A percentile compares a stretch with the other conserved stretches of the same genome.
phyloP scores from a whole-genome alignment of 495 filamentous ascomycete species.

The Penicillium turbatum region DNA sequence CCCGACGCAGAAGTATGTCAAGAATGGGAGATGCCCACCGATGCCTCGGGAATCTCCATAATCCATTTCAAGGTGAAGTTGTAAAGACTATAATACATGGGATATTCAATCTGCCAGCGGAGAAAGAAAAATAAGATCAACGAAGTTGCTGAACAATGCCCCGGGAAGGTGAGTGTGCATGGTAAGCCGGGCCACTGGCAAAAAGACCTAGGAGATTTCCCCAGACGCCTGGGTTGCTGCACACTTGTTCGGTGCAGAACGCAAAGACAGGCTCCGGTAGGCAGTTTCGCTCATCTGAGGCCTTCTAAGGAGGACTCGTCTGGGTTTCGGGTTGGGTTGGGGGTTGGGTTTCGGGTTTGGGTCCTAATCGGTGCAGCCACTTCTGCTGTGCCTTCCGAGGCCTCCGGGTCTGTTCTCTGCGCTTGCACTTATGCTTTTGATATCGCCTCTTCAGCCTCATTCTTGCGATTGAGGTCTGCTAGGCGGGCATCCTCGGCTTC shows the following conservation, averaged over 20 bases:
- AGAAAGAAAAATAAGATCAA: not conserved
- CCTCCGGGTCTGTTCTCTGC: not conserved
- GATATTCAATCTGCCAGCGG: conserved; percentile 9
- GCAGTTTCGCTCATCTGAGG: not conserved
- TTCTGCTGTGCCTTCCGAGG: not conserved
- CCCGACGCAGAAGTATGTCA: not conserved
- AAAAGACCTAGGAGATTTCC: not conserved
- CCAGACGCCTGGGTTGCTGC: not conserved
- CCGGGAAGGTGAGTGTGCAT: not conserved
- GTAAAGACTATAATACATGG: conserved; percentile 13
- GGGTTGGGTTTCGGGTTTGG: too few relatives aligned
- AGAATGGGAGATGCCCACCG: not conserved
- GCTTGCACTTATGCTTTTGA: not conserved
- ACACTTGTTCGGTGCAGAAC: not conserved
- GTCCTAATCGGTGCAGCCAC: not conserved
- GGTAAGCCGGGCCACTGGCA: not conserved
- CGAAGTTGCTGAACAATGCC: not conserved
- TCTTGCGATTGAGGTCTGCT: not conserved
- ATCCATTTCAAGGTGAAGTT: not conserved
- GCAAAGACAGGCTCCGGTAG: not conserved
- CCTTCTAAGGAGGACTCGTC: not conserved
- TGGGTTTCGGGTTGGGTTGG: not conserved
- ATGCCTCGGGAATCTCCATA: not conserved
- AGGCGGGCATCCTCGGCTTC: conserved; percentile 12
- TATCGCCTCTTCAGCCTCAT: not conserved